A percentile compares a stretch with the other conserved stretches of the same genome.
These are phyloP conservation scores for Pseudopithomyces chartarum DNA, from an alignment of 2,329 filamentous ascomycete species.

Conservation along the genomic window DNA sequence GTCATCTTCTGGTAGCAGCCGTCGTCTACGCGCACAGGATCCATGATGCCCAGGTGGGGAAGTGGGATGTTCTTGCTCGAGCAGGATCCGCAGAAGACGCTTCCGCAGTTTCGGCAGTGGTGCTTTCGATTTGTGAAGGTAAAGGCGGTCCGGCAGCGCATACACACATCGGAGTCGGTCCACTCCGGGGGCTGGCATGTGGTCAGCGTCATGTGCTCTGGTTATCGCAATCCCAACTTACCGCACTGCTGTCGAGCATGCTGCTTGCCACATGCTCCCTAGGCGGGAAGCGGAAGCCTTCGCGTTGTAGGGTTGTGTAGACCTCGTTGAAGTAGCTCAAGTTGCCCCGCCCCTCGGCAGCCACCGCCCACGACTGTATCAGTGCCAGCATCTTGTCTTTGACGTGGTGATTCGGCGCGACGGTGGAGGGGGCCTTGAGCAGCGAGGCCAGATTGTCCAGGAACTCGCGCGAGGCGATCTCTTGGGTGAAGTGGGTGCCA, in stretches of 20 bases:
- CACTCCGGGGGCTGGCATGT: conserved; percentile 82
- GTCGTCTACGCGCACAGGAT: conserved; percentile 92
- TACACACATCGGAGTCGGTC: conserved; percentile 97
- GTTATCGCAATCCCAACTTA: conserved; percentile 54
- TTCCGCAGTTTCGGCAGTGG: conserved; percentile 96
- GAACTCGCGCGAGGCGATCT: conserved; percentile 96
- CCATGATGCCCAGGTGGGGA: conserved; percentile 89
- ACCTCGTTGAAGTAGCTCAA: conserved; percentile 86
- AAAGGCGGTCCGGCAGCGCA: conserved; percentile 94
- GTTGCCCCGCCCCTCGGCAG: conserved; percentile 82
- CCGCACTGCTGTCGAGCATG: conserved; percentile 96
- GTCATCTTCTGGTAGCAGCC: conserved; percentile 91
- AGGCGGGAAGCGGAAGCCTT: conserved; percentile 89
- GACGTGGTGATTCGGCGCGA: conserved; percentile 82
- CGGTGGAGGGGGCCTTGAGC: conserved; percentile 75
- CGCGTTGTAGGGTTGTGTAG: conserved; percentile 79
- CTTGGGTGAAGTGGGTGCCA: conserved; percentile 88
- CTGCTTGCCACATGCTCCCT: conserved; percentile 86
- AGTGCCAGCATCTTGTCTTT: conserved; percentile 89
- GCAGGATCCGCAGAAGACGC: conserved; percentile 95
- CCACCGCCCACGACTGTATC: conserved; percentile 90
- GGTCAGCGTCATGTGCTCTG: conserved; percentile 12
- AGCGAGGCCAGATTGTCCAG: conserved; percentile 96
- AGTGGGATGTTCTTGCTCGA: conserved; percentile 87
- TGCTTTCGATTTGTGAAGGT: conserved; percentile 99